These are phyloP conservation scores for Volvox africanus DNA, from an alignment of 139 green algal genomes.

Conservation along the genomic window DNA sequence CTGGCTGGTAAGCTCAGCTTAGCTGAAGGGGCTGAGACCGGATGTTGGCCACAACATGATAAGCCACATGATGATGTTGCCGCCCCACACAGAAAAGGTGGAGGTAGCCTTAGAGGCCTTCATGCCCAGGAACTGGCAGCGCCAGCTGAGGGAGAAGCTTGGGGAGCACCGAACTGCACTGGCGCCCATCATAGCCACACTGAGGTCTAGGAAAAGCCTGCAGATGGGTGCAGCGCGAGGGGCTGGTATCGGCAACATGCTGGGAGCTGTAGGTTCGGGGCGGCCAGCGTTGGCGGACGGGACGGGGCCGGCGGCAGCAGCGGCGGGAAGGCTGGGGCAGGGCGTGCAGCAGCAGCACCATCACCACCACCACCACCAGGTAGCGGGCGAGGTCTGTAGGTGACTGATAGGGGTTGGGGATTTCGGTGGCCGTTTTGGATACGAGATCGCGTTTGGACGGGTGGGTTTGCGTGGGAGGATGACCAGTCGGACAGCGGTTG, in stretches of 20 bases:
- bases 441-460: too few relatives aligned
- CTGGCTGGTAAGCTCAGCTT: not conserved
- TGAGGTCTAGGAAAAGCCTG: not conserved
- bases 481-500: too few relatives aligned
- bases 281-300: not conserved
- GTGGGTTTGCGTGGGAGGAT: too few relatives aligned
- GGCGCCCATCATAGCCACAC: not conserved
- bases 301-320: not conserved
- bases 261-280: too few relatives aligned
- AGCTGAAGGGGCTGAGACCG: not conserved
- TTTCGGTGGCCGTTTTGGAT: too few relatives aligned
- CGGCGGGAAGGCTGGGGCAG: not conserved
- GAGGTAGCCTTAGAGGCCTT: slow-evolving; percentile 11
- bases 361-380: not conserved
- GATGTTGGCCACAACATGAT: too few relatives aligned
- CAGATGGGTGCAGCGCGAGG: not conserved
- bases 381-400: not conserved
- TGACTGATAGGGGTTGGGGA: not conserved
- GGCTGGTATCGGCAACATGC: too few relatives aligned
- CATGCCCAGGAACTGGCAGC: not conserved
- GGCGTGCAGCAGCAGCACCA: not conserved
- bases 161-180: not conserved
- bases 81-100: not conserved
- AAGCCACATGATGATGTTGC: too few relatives aligned
- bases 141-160: not conserved